These are phyloP conservation scores for Plantago coronopus DNA, from an alignment of 305 asterid species.

Conservation along the genomic window DNA sequence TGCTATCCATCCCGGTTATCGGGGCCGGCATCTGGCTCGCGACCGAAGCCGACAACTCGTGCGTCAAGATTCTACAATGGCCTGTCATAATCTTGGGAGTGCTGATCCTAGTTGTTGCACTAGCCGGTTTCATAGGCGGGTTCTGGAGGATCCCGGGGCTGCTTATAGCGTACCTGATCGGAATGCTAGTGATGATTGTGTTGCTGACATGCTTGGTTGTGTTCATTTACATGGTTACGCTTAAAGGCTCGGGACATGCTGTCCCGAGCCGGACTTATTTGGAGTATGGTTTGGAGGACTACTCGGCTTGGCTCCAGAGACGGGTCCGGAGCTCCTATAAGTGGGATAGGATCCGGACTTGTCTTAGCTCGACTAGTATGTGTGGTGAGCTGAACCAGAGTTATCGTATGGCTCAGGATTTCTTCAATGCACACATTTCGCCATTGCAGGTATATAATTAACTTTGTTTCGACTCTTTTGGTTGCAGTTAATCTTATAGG, in stretches of 20 bases:
- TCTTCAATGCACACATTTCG: constrained; percentile 67
- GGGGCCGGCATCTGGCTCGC: constrained; percentile 86
- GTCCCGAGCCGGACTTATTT: constrained; percentile 68
- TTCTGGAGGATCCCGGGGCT: constrained; percentile 67
- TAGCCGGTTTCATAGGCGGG: constrained; percentile 76
- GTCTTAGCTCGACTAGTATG: constrained; percentile 61
- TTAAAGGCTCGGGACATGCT: constrained; percentile 60
- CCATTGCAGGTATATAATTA: constrained; percentile 58
- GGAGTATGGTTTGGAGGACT: constrained; percentile 65
- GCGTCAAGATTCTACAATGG: constrained; percentile 68
- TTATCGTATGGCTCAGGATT: constrained; percentile 79
- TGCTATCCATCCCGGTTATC: constrained; percentile 68
- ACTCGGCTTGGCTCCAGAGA: constrained; percentile 55
- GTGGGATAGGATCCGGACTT: constrained; percentile 76
- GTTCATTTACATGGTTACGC: constrained; percentile 60
- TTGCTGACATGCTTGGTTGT: constrained; percentile 64
- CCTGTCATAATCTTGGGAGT: constrained; percentile 74
- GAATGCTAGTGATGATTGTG: constrained; percentile 61
- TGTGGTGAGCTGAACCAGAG: constrained; percentile 76
- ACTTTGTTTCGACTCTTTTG: background rate
- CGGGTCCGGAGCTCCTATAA: constrained; percentile 63
- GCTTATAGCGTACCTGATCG: constrained; percentile 55
- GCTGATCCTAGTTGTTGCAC: constrained; percentile 45
- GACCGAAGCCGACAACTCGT: constrained; percentile 61
- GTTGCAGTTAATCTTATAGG: too few relatives aligned